phyloP scores from a whole-genome alignment of 768 basidiomycete species.

The Rubroboletus satanas region DNA sequence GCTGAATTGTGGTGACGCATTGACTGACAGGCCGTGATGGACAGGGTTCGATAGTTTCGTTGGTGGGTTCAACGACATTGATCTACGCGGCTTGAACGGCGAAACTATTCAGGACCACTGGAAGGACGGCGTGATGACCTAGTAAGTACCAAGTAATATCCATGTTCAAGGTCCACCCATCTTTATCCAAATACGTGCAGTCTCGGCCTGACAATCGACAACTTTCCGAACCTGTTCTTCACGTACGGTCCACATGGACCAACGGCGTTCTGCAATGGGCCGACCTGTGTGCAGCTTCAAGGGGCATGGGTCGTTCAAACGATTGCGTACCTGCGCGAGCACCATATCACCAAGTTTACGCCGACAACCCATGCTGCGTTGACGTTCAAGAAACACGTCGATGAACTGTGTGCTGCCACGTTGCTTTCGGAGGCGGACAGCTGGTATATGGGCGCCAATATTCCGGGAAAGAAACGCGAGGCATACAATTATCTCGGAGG shows the following conservation, averaged over 20 bases:
- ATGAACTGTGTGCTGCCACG: not conserved
- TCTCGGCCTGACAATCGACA: slow-evolving; percentile 14
- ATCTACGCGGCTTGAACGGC: slow-evolving; percentile 11
- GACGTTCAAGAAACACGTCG: slow-evolving; percentile 11
- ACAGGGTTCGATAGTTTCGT: slow-evolving; percentile 10
- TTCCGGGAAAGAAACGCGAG: slow-evolving; percentile 9
- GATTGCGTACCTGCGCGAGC: slow-evolving; percentile 6
- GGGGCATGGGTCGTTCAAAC: slow-evolving; percentile 9
- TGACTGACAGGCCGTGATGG: not conserved
- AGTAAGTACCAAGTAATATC: not conserved
- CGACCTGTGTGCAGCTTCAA: slow-evolving; percentile 4
- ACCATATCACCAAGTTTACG: slow-evolving; percentile 13
- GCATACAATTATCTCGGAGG: slow-evolving; percentile 6
- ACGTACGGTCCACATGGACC: slow-evolving; percentile 12
- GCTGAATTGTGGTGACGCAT: not conserved
- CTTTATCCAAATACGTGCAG: not conserved
- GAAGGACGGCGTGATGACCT: slow-evolving; percentile 11
- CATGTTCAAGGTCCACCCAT: not conserved
- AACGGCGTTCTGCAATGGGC: slow-evolving; percentile 8
- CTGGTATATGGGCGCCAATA: slow-evolving; percentile 10
- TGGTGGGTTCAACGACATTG: slow-evolving; percentile 5
- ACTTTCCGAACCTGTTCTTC: slow-evolving; percentile 14
- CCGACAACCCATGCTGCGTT: slow-evolving; percentile 3
- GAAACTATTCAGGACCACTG: slow-evolving; percentile 15
- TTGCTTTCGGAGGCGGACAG: not conserved